Evolutionary conservation across 768 basidiomycete species (phyloP).

Genomic region (Saitozyma podzolica): DNA sequence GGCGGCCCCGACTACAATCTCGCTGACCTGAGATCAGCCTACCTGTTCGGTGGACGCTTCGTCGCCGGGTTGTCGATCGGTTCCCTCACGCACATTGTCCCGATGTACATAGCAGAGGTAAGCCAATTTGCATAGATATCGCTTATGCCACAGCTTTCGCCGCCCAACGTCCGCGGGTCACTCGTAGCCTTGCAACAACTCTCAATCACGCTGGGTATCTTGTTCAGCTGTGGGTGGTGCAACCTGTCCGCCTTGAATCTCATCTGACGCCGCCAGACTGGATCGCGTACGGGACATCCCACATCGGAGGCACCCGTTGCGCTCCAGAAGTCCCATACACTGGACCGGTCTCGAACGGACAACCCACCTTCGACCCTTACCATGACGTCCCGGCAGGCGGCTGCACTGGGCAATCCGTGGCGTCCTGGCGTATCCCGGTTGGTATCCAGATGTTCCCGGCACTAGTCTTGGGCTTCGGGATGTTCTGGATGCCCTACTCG

Average conservation of each 20-base stretch:
- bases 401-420: not conserved
- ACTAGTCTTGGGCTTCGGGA: conserved; percentile 65
- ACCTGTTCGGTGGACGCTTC: conserved; percentile 30
- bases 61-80: conserved; percentile 38
- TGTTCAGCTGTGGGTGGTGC: not conserved
- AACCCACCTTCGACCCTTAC: conserved; percentile 55
- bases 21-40: not conserved
- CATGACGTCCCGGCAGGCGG: conserved; percentile 71
- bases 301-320: conserved; percentile 53
- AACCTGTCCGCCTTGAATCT: not conserved
- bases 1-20: not conserved
- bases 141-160: conserved; percentile 58
- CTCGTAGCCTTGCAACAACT: conserved; percentile 67
- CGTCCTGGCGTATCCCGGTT: conserved; percentile 39
- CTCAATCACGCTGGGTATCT: conserved; percentile 58
- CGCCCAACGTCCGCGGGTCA: conserved; percentile 72
- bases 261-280: conserved; percentile 43
- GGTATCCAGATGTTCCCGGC: conserved; percentile 75
- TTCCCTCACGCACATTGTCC: conserved; percentile 26
- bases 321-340: conserved; percentile 1
- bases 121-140: conserved; percentile 33
- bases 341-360: not conserved
- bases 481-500: conserved; percentile 54
- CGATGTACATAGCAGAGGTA: conserved; percentile 26
- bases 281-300: conserved; percentile 60